These are phyloP conservation scores for Diaporthe helianthi DNA, from an alignment of 2,329 filamentous ascomycete species.

Conservation along the genomic window DNA sequence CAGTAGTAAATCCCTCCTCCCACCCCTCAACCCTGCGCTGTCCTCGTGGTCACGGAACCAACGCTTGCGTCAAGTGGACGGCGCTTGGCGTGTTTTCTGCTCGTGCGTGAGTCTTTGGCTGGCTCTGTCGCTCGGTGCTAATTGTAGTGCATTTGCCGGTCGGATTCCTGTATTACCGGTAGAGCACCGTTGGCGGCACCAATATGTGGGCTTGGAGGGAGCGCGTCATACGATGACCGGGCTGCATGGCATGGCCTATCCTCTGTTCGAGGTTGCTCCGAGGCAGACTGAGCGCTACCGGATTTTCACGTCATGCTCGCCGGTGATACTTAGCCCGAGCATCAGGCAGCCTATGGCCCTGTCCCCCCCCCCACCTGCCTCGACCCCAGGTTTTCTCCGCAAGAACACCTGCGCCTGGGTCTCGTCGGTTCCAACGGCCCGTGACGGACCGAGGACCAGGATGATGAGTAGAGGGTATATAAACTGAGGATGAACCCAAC, in stretches of 20 bases:
- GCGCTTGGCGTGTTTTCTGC: background rate
- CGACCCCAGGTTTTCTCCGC: slow-evolving; percentile 28
- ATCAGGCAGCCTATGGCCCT: background rate
- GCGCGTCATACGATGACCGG: background rate
- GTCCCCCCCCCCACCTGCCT: background rate
- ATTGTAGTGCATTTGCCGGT: background rate
- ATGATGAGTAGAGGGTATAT: background rate
- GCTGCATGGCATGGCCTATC: background rate
- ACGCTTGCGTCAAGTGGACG: background rate
- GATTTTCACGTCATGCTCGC: slow-evolving; percentile 13
- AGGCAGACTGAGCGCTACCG: slow-evolving; percentile 5
- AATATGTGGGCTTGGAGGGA: background rate
- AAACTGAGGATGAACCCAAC: background rate
- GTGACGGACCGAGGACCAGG: slow-evolving; percentile 9
- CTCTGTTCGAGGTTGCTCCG: background rate
- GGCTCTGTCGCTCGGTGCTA: background rate
- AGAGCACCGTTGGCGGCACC: background rate
- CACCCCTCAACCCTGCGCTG: no score
- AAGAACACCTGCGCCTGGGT: slow-evolving; percentile 20
- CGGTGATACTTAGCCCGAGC: slow-evolving; percentile 30
- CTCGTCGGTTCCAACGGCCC: slow-evolving; percentile 22
- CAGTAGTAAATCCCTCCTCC: no score
- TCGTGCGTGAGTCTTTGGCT: background rate
- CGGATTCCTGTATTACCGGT: background rate
- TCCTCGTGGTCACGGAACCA: background rate